These are phyloP conservation scores for Meyerozyma athensensis DNA, from an alignment of 1,139 yeast genomes.

Conservation along the genomic window DNA sequence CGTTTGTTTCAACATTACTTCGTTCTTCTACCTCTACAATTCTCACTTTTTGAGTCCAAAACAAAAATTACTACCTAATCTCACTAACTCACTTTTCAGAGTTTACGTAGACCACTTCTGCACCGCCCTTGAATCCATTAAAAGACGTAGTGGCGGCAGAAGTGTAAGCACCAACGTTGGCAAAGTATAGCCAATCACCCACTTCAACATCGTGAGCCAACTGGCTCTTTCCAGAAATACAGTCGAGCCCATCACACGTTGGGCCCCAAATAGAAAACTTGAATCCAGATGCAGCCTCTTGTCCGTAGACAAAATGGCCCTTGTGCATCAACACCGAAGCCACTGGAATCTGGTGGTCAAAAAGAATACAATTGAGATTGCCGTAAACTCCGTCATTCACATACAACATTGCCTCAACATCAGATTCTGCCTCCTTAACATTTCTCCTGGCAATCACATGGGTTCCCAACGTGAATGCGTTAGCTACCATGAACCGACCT, in stretches of 20 bases:
- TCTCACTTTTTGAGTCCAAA: not conserved
- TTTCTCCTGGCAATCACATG: constrained; percentile 81
- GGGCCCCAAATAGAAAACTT: constrained; percentile 91
- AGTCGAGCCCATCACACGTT: constrained; percentile 94
- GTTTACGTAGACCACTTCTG: constrained; percentile 58
- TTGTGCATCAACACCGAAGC: constrained; percentile 61
- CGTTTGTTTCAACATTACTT: no score
- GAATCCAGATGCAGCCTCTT: constrained; percentile 11
- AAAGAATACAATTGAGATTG: constrained; percentile 86
- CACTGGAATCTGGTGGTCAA: constrained; percentile 82
- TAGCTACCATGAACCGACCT: constrained; percentile 84
- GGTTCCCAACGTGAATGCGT: constrained; percentile 81
- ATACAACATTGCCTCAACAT: constrained; percentile 50
- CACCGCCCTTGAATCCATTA: constrained; percentile 72
- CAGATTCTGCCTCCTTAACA: constrained; percentile 17
- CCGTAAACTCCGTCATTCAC: constrained; percentile 96
- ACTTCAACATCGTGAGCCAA: constrained; percentile 61
- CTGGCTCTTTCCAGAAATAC: constrained; percentile 52
- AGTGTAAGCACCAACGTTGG: constrained; percentile 90
- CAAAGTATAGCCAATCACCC: constrained; percentile 92
- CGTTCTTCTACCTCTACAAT: no score
- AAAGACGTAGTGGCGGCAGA: constrained; percentile 84
- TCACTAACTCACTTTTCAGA: constrained; percentile 24
- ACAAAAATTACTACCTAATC: constrained; percentile 1
- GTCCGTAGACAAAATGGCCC: constrained; percentile 44